These are phyloP conservation scores for Allomyces macrogynus DNA, from an alignment of 192 early-diverging fungal genomes.

Conservation along the genomic window DNA sequence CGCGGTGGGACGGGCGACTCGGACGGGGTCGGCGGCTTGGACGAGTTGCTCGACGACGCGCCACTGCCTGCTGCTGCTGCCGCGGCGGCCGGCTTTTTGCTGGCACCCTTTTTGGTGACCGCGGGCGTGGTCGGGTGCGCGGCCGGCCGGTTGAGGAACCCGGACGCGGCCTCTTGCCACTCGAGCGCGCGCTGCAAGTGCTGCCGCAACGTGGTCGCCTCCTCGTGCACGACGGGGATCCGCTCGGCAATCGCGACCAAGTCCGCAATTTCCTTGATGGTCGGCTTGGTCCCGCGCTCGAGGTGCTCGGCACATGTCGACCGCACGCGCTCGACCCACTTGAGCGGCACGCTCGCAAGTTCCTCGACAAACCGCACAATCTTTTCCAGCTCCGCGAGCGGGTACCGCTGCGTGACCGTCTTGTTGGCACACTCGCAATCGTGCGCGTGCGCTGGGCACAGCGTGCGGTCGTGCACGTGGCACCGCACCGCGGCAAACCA, in stretches of 20 bases:
- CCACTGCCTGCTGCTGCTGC: too few species aligned
- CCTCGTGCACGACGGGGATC: not conserved
- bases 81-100: too few species aligned
- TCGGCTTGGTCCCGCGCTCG: not conserved
- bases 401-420: not conserved
- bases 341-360: not conserved
- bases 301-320: not conserved
- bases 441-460: not conserved
- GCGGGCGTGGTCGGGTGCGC: too few species aligned
- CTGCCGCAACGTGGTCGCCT: not conserved
- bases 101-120: too few species aligned
- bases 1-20: too few species aligned
- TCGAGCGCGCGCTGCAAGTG: not conserved
- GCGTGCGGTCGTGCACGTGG: not conserved
- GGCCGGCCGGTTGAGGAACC: not conserved
- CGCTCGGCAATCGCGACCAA: too few species aligned
- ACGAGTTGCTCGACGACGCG: too few species aligned
- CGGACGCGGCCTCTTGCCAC: not conserved
- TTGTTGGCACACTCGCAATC: not conserved
- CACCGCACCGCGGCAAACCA: not conserved
- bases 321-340: not conserved
- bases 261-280: too few species aligned
- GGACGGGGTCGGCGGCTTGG: too few species aligned
- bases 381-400: not conserved
- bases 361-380: not conserved